A percentile compares a stretch with the other conserved stretches of the same genome.
These are phyloP conservation scores for Hordeum pubiflorum DNA, from an alignment of 202 grass and related monocot species.

Conservation along the genomic window DNA sequence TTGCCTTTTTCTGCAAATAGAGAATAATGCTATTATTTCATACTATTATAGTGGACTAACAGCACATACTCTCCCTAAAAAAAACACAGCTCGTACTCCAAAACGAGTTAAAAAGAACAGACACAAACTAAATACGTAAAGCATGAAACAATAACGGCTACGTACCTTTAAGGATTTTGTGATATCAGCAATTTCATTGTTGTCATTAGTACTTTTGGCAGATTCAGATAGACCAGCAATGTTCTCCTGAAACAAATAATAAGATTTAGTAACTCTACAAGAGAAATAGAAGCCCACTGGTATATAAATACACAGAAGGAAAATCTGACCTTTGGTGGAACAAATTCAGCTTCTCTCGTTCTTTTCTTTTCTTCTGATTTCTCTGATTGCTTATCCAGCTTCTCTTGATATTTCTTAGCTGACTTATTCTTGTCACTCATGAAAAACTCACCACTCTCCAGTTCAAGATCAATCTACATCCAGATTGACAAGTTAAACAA, in stretches of 20 bases:
- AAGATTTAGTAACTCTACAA: constrained; percentile 13
- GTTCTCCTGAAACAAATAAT: constrained; percentile 52
- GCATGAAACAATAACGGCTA: not conserved
- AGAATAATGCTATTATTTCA: not conserved
- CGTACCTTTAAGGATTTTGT: constrained; percentile 79
- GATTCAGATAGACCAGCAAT: constrained; percentile 30
- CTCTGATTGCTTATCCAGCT: constrained; percentile 80
- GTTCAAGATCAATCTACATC: constrained; percentile 69
- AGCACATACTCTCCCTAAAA: not conserved
- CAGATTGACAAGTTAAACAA: constrained; percentile 17
- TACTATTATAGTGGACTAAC: not conserved
- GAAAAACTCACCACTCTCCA: constrained; percentile 94
- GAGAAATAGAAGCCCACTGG: not conserved
- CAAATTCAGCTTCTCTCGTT: constrained; percentile 78
- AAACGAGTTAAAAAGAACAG: not conserved
- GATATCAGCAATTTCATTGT: constrained; percentile 38
- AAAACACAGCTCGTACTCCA: not conserved
- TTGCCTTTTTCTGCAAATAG: constrained; percentile 74
- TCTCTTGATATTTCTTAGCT: constrained; percentile 88
- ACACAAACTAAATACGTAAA: not conserved
- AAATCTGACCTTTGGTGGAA: constrained; percentile 72
- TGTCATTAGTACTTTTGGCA: constrained; percentile 31
- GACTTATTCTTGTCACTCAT: constrained; percentile 88
- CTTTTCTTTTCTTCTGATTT: constrained; percentile 83
- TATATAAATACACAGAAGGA: not conserved